phyloP scores from a whole-genome alignment of 2,329 filamentous ascomycete genomes.

The Beauveria medogensis region DNA sequence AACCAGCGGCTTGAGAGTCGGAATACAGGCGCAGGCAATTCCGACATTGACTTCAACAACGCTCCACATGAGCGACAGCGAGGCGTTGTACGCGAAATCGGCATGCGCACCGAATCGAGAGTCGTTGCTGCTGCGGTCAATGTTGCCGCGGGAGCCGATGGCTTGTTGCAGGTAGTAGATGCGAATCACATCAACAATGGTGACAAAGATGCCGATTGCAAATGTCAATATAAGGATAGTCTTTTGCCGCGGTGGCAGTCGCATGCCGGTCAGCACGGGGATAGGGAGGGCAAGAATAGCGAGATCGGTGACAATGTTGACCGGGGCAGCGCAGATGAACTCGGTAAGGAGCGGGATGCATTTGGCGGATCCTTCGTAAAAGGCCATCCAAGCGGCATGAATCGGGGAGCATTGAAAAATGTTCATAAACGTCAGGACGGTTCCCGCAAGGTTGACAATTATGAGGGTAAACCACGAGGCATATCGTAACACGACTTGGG shows the following conservation, averaged over 20 bases:
- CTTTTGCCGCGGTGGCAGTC: constrained; percentile 77
- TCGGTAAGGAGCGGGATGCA: constrained; percentile 54
- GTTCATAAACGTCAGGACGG: constrained; percentile 76
- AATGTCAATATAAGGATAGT: constrained; percentile 82
- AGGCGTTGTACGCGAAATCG: constrained; percentile 65
- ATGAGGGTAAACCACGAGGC: constrained; percentile 73
- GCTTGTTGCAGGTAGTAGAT: constrained; percentile 85
- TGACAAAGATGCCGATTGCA: constrained; percentile 76
- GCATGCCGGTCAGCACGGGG: constrained; percentile 80
- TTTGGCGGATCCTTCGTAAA: constrained; percentile 22
- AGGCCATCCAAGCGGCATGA: constrained; percentile 54
- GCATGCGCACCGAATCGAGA: constrained; percentile 43
- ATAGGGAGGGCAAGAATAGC: constrained; percentile 82
- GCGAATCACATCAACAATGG: constrained; percentile 78
- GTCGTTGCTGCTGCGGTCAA: constrained; percentile 22
- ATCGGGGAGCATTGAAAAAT: constrained; percentile 79
- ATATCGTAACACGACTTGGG: constrained; percentile 66
- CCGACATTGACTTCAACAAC: constrained; percentile 85
- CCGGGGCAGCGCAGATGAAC: constrained; percentile 68
- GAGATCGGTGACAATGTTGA: constrained; percentile 88
- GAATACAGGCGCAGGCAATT: constrained; percentile 87
- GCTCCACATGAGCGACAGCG: constrained; percentile 86
- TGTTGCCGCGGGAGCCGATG: constrained; percentile 34
- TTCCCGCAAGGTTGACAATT: constrained; percentile 70
- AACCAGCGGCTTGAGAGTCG: constrained; percentile 79